Evolutionary conservation across 148 eudicot genomes (phyloP), one percentile per base, ranked within the genome.

Genomic region (Gaultheria prostrata): DNA sequence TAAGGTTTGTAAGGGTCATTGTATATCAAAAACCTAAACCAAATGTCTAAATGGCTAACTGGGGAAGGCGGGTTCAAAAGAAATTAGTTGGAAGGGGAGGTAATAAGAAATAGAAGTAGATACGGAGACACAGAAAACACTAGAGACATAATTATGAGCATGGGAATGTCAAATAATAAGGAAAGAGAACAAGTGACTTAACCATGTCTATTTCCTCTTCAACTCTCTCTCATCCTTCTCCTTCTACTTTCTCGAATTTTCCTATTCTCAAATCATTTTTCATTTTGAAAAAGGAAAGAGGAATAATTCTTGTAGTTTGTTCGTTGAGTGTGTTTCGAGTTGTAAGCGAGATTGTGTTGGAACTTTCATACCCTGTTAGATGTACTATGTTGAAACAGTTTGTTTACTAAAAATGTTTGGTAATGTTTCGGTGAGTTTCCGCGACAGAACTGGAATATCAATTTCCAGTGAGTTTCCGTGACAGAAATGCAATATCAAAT

Each of bases 171-270:
- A 33, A 71, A 1, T 35, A 71, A 35, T 7, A 35, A 71, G 35
- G 48, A 35, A 71, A 71, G 18, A 71, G 45, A 71, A 71, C 76
- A 71, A 33, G 46, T 32, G 76, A 67, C 76, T 71, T 17, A 35
- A 71, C 45, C 7, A 70, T 70, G 5, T 15, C 46, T 30, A 70
- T 70, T 63, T 69, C 17, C 76, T 71, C 76, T 71, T 71, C 46
- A 35, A 1, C 48, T 30, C 39, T 4, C 43, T 15, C 74, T 15
- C 17, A 0, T 69, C 39, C 43, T 69, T 32, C 26, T 35, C 48
- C n/a, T 71, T 71, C 46, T 71, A 71, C 46, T 71, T 20, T 33
- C 45, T 71, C 48, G 3, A 43, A 71, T 33, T 71, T 33, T 35
- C 48, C 35, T 28, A 32, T 33, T 28, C 9, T 30, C 2, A 70